A percentile compares a stretch with the other conserved stretches of the same genome.
These are phyloP conservation scores for Aspergillus sp. DNA, from an alignment of 2,329 filamentous ascomycete species.

Conservation along the genomic window DNA sequence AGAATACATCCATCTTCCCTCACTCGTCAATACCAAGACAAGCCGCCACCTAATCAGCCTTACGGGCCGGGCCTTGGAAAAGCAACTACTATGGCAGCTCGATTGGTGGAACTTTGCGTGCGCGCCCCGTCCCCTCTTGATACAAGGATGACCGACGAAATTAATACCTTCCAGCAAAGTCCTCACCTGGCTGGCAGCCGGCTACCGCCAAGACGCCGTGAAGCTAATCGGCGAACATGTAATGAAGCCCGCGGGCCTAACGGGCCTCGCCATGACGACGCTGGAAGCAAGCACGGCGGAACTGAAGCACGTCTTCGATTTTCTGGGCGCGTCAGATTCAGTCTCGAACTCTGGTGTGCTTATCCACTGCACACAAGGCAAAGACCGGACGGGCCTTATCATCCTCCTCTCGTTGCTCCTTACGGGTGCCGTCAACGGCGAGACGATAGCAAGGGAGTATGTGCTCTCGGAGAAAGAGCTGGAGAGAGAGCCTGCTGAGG, in stretches of 20 bases:
- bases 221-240: slow-evolving; percentile 70
- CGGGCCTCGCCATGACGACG: slow-evolving; percentile 71
- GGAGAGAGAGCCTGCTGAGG: slow-evolving; percentile 61
- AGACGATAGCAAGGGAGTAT: slow-evolving; percentile 74
- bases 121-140: slow-evolving; percentile 27
- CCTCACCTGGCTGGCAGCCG: slow-evolving; percentile 65
- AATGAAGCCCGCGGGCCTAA: slow-evolving; percentile 72
- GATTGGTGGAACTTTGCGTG: slow-evolving; percentile 70
- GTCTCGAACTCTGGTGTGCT: slow-evolving; percentile 49
- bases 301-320: slow-evolving; percentile 72
- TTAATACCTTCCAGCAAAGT: slow-evolving; percentile 55
- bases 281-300: slow-evolving; percentile 67
- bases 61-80: slow-evolving; percentile 73
- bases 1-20: slow-evolving; percentile 56
- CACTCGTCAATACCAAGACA: slow-evolving; percentile 67
- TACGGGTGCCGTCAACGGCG: slow-evolving; percentile 56
- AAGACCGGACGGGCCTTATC: slow-evolving; percentile 79
- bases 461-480: slow-evolving; percentile 66
- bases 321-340: slow-evolving; percentile 52
- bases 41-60: slow-evolving; percentile 71
- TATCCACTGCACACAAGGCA: slow-evolving; percentile 87
- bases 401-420: slow-evolving; percentile 71
- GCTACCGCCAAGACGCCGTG: slow-evolving; percentile 72
- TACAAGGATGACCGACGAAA: neutral
- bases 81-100: slow-evolving; percentile 68